These are phyloP conservation scores for Zymoseptoria ardabiliae DNA, from an alignment of 2,329 filamentous ascomycete species.

Conservation along the genomic window DNA sequence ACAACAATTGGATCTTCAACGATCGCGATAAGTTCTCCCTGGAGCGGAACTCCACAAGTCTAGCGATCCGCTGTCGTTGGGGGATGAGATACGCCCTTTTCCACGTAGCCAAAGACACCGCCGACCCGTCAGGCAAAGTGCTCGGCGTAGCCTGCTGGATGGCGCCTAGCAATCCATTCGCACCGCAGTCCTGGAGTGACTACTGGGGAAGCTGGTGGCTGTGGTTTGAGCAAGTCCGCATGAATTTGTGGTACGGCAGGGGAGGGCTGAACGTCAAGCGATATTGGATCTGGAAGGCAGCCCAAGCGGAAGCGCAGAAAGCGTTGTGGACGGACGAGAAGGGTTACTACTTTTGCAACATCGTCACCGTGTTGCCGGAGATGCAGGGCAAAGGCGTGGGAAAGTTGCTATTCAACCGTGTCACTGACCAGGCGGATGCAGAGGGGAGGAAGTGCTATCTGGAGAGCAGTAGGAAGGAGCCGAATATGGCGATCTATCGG, in stretches of 20 bases:
- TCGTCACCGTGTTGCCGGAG: constrained; percentile 60
- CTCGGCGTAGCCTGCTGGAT: constrained; percentile 70
- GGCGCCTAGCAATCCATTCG: constrained; percentile 41
- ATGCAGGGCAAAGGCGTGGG: constrained; percentile 62
- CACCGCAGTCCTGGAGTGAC: constrained; percentile 51
- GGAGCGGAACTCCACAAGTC: constrained; percentile 54
- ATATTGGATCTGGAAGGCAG: constrained; percentile 66
- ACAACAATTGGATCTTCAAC: constrained; percentile 58
- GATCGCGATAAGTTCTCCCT: constrained; percentile 43
- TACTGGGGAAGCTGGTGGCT: constrained; percentile 55
- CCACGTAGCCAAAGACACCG: constrained; percentile 57
- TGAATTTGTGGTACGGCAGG: constrained; percentile 61
- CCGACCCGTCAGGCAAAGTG: constrained; percentile 39
- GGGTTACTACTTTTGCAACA: constrained; percentile 72
- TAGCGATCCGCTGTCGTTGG: constrained; percentile 60
- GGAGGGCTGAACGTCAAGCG: constrained; percentile 61
- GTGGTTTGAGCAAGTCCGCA: constrained; percentile 57
- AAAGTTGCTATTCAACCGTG: constrained; percentile 54
- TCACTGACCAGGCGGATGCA: constrained; percentile 56
- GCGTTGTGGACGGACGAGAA: constrained; percentile 57
- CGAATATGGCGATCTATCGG: constrained; percentile 65
- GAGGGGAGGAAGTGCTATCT: constrained; percentile 62
- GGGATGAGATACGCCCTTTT: constrained; percentile 64
- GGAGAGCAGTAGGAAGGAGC: constrained; percentile 60
- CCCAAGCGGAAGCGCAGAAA: constrained; percentile 55